These are phyloP conservation scores for Pleurotus tuoliensis DNA, from an alignment of 768 basidiomycete genomes.

Conservation along the genomic window DNA sequence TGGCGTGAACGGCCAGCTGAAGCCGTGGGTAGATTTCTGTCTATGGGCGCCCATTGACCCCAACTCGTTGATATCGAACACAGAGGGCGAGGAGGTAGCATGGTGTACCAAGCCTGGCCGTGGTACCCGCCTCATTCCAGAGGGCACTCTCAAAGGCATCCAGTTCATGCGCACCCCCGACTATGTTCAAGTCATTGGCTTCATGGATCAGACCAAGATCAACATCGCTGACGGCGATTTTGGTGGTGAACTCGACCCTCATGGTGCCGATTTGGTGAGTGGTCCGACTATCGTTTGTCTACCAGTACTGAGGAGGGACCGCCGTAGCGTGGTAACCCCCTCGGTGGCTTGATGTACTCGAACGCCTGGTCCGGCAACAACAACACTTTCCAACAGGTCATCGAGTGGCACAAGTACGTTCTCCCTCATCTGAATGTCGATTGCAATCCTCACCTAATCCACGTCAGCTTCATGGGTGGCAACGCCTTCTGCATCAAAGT, in stretches of 20 bases:
- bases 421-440: background rate
- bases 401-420: slow-evolving; percentile 55
- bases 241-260: slow-evolving; percentile 70
- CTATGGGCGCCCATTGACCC: slow-evolving; percentile 55
- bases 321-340: slow-evolving; percentile 28
- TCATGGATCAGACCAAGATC: slow-evolving; percentile 68
- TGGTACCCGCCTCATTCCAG: slow-evolving; percentile 71
- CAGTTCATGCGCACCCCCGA: slow-evolving; percentile 65
- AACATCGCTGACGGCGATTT: slow-evolving; percentile 52
- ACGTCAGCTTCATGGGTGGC: slow-evolving; percentile 51
- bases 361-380: slow-evolving; percentile 32
- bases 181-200: slow-evolving; percentile 60
- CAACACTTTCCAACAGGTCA: slow-evolving; percentile 34
- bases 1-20: background rate
- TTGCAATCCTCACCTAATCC: background rate
- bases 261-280: slow-evolving; percentile 49
- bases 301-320: slow-evolving; percentile 8
- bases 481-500: slow-evolving; percentile 53
- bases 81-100: slow-evolving; percentile 65
- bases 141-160: slow-evolving; percentile 60
- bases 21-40: slow-evolving; percentile 61
- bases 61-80: slow-evolving; percentile 56
- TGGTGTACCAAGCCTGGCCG: slow-evolving; percentile 74
- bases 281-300: slow-evolving; percentile 9
- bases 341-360: slow-evolving; percentile 71